Base-by-base conservation (phyloP, 2,329 filamentous ascomycete species). In the Pestalotiopsis sp. region DNA sequence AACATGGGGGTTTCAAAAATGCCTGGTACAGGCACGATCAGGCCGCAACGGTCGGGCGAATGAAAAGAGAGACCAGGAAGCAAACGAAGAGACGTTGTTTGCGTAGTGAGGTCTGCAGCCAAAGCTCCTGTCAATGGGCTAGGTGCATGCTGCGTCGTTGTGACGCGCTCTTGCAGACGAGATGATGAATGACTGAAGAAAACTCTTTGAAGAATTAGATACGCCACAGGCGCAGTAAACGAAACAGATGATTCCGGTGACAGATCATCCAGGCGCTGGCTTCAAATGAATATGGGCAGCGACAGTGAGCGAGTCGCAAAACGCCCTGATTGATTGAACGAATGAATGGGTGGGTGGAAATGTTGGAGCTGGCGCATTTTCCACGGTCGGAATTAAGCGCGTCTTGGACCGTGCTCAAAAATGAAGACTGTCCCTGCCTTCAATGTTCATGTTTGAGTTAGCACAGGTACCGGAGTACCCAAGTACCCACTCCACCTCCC, bases 361-460 rank as follows among this genome's bases (percentile, higher is more conserved):
- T 52, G 62, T 52, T 45, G 20, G 20, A 45, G 14, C 27, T 31
- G 25, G 25, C 45, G 49, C 41, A 65, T 65, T 58, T 58, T 58
- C 63, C 41, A 63, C 45, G 31, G 27, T 55, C n/a, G 25, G 25
- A 25, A 27, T 11, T 36, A 65, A 45, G 41, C 63, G 63, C 63
- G 63, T 57, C 63, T 55, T 65, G 63, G 25, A 20, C 63, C 62
- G 62, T 64, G 62, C 62, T 27, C 38, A 27, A 36, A 17, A 36
- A 36, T 14, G 23, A 59, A 25, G n/a, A 57, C 31, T 27, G 31
- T 20, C 13, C 59, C n/a, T 25, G 25, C 55, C 55, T 49, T 5
- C 3, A 25, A 25, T 25, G 25, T 25, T 25, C 25, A 25, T 25
- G 25, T 25, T 25, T 25, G 25, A 25, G 3, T n/a, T 20, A n/a